Evolutionary conservation across 2,329 filamentous ascomycete species (phyloP), one percentile per base, ranked within the genome.

Genomic region (Trichoderma semiorbis): DNA sequence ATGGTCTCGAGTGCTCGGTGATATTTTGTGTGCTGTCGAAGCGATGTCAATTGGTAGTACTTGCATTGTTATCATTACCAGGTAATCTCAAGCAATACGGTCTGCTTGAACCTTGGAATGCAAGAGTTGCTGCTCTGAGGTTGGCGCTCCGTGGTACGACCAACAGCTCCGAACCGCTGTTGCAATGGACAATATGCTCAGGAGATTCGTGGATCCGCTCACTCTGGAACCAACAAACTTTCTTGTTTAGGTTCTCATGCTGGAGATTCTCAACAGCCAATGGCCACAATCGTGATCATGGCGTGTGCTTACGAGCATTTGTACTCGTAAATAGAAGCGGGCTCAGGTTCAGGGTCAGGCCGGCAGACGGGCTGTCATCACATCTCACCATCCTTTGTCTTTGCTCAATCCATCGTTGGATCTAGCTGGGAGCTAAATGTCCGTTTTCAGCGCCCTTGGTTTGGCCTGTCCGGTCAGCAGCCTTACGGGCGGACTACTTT

Each of bases 1-100:
- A 57, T 57, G 47, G 67, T 50, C 30, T 69, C 24, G 66, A 69
- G 36, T 60, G 55, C 55, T 69, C 57, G 57, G 67, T 69, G 67
- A 43, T 69, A 62, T 69, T 69, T 6, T 58, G 12, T 26, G 62
- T 34, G 63, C 43, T 47, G 47, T 66, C 47, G 47, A 66, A 69
- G 34, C 66, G 36, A 58, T 58, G 53, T 2, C 24, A 39, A 14
- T 43, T 50, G 39, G 43, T 36, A n/a, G 36, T 24, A 53, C 57
- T 53, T 67, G 36, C 26, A 32, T 64, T 64, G 24, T n/a, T 32
- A 32, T 39, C 18, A 30, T 43, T 63, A 10, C 26, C 18, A 60
- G 18, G 28, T 32, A 60, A 32, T 32, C 55, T 60, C 28, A 16
- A 60, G 55, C 60, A 36, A 55, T 34, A 55, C 50, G 50, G 50